Evolutionary conservation across 176 grass and related monocot genomes (phyloP).

Genomic region (Poa annua): DNA sequence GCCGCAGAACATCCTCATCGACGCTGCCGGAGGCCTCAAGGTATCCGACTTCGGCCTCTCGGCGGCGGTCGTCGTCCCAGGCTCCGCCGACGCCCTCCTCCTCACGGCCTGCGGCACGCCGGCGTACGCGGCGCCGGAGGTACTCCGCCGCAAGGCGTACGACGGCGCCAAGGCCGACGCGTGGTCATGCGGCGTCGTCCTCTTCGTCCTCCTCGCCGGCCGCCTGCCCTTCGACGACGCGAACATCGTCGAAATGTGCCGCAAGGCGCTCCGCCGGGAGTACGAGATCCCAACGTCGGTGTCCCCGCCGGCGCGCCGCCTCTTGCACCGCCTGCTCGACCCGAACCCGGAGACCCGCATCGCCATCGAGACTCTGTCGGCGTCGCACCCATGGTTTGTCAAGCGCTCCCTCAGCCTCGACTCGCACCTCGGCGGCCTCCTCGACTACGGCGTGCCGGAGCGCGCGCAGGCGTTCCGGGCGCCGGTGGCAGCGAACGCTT

Average conservation of each 20-base stretch:
- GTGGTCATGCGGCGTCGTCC: constrained; percentile 87
- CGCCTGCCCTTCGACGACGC: constrained; percentile 75
- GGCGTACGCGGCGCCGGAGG: constrained; percentile 75
- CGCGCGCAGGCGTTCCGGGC: constrained; percentile 38
- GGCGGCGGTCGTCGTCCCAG: constrained; percentile 44
- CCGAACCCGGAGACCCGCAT: constrained; percentile 71
- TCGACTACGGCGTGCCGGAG: constrained; percentile 39
- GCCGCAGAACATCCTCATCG: constrained; percentile 81
- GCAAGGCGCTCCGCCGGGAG: constrained; percentile 56
- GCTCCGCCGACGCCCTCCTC: constrained; percentile 52
- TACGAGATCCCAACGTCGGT: constrained; percentile 68
- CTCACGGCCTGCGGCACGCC: constrained; percentile 77
- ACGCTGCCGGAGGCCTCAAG: constrained; percentile 57
- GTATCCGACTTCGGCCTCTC: constrained; percentile 78
- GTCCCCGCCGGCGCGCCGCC: constrained; percentile 47
- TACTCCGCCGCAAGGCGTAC: constrained; percentile 63
- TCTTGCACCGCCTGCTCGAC: constrained; percentile 72
- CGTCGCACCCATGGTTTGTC: constrained; percentile 67
- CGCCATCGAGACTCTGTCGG: constrained; percentile 44
- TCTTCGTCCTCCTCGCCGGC: constrained; percentile 78
- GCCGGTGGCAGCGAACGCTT: constrained; percentile 61
- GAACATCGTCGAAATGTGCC: constrained; percentile 69
- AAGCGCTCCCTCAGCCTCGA: constrained; percentile 80
- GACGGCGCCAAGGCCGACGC: constrained; percentile 86
- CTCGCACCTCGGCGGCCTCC: constrained; percentile 65